Conservation (phyloP, 139 green algal genomes). For the Volvox reticuliferus region DNA sequence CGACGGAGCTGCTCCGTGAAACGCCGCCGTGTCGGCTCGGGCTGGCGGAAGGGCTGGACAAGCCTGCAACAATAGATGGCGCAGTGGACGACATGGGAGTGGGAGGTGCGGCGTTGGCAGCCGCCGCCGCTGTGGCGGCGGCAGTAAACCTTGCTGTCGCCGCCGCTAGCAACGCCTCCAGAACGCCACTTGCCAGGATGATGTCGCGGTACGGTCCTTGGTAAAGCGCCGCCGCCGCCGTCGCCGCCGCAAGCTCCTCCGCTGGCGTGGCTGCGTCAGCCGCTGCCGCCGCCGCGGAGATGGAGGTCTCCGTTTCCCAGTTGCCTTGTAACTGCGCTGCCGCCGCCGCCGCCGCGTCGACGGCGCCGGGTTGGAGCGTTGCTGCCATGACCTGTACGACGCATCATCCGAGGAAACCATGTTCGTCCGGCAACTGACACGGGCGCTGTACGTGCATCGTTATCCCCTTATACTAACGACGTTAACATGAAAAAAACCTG, state of each 20-base stretch:
- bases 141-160: neutral
- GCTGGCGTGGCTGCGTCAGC: neutral
- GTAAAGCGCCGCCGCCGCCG: constrained; percentile 34
- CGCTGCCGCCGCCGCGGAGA: constrained; percentile 8
- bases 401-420: neutral
- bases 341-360: constrained; percentile 21
- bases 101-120: neutral
- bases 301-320: constrained; percentile 37
- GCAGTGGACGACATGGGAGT: neutral
- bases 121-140: neutral
- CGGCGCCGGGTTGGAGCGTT: constrained; percentile 37
- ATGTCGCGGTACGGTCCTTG: constrained; percentile 27
- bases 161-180: constrained; percentile 26
- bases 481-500: too few species aligned
- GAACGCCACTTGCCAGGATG: constrained; percentile 32
- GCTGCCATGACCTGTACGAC: constrained; percentile 34
- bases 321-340: constrained; percentile 21
- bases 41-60: neutral
- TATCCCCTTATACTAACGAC: too few species aligned
- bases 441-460: too few species aligned
- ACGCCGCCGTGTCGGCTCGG: neutral
- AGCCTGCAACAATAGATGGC: neutral
- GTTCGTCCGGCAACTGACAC: too few species aligned
- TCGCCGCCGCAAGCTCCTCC: constrained; percentile 21
- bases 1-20: neutral